Evolutionary conservation across 2,329 filamentous ascomycete genomes (phyloP).

Genomic region (Arachnomyces sp.): DNA sequence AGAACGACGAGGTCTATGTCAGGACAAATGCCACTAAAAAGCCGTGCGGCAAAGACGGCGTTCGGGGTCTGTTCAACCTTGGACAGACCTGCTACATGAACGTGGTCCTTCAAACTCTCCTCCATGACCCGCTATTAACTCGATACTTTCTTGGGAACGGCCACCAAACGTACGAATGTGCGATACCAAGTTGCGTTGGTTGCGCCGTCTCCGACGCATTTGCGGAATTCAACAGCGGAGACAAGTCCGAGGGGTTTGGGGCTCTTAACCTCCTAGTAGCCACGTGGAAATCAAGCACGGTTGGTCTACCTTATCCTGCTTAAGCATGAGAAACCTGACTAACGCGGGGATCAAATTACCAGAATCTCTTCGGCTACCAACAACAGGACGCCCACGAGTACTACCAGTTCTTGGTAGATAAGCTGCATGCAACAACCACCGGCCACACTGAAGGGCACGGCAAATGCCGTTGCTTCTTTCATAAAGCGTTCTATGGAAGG

Average conservation of each 20-base stretch:
- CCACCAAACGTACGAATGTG: slow-evolving; percentile 70
- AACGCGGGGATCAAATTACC: neutral
- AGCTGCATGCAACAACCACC: slow-evolving; percentile 71
- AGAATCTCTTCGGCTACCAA: slow-evolving; percentile 77
- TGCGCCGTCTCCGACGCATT: slow-evolving; percentile 57
- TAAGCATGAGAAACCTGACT: no score
- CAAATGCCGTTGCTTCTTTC: slow-evolving; percentile 78
- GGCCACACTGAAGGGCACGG: slow-evolving; percentile 54
- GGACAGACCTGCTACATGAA: slow-evolving; percentile 99
- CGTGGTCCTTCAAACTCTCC: slow-evolving; percentile 83
- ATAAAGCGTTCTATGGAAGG: slow-evolving; percentile 90
- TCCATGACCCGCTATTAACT: slow-evolving; percentile 85
- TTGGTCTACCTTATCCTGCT: slow-evolving; percentile 41
- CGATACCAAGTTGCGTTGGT: slow-evolving; percentile 47
- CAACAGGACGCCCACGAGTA: slow-evolving; percentile 98
- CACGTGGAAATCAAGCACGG: slow-evolving; percentile 74
- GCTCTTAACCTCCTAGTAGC: slow-evolving; percentile 81
- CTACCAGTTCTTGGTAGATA: slow-evolving; percentile 89
- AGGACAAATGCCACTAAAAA: slow-evolving; percentile 68
- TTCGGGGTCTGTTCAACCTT: slow-evolving; percentile 91
- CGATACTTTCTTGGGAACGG: slow-evolving; percentile 90
- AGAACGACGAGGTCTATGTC: slow-evolving; percentile 68
- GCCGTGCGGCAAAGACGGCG: slow-evolving; percentile 76
- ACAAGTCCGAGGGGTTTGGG: slow-evolving; percentile 75
- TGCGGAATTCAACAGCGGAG: slow-evolving; percentile 52